These are phyloP conservation scores for Leccinellum rugosiceps DNA, from an alignment of 768 basidiomycete genomes.

Conservation along the genomic window DNA sequence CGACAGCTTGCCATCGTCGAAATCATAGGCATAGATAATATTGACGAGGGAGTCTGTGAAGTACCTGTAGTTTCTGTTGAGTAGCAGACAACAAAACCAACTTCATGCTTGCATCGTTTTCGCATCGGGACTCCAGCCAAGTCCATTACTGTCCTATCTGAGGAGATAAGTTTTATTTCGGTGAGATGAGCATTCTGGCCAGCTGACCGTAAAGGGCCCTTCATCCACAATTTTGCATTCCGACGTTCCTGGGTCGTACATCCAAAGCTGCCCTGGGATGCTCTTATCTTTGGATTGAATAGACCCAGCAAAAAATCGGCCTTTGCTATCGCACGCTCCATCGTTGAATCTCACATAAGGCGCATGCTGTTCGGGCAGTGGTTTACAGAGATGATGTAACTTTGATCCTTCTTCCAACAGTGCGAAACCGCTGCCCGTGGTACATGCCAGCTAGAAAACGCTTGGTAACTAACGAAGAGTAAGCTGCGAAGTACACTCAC, in stretches of 20 bases:
- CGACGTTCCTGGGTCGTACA: slow-evolving; percentile 51
- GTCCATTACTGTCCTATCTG: slow-evolving; percentile 18
- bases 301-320: slow-evolving; percentile 68
- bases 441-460: slow-evolving; percentile 17
- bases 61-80: slow-evolving; percentile 43
- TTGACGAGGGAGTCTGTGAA: slow-evolving; percentile 69
- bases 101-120: slow-evolving; percentile 19
- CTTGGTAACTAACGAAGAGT: background rate
- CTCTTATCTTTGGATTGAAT: slow-evolving; percentile 46
- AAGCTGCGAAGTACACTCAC: background rate
- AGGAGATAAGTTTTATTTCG: background rate
- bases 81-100: slow-evolving; percentile 3
- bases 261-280: slow-evolving; percentile 56
- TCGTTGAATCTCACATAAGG: slow-evolving; percentile 64
- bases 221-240: slow-evolving; percentile 52
- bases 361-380: slow-evolving; percentile 41
- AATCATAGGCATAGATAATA: slow-evolving; percentile 59
- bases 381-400: slow-evolving; percentile 49
- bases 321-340: slow-evolving; percentile 62
- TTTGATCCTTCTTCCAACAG: slow-evolving; percentile 29
- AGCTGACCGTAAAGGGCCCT: slow-evolving; percentile 60
- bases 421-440: slow-evolving; percentile 21
- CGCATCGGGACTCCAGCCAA: slow-evolving; percentile 21
- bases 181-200: slow-evolving; percentile 6
- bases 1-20: slow-evolving; percentile 48